Base-by-base conservation (phyloP, 2,329 filamentous ascomycete species). In the Chalara sp. region DNA sequence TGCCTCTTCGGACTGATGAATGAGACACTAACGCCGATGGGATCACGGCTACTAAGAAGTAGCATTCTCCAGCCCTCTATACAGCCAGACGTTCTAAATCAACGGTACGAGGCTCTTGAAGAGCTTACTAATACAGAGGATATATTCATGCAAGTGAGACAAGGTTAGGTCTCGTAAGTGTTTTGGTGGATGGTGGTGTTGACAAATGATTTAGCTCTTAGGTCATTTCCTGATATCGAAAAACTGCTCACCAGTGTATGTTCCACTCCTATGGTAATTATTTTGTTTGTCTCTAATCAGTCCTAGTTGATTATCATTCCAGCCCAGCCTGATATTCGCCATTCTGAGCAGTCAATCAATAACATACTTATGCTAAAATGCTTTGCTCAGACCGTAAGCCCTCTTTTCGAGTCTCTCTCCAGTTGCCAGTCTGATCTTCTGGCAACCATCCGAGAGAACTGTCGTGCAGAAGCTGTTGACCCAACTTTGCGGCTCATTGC, bases 21-120 rank as follows among this genome's bases (percentile, higher is more conserved):
- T 60, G 78, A 89, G 56, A 96, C 91, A 0, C 65, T 81, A 21
- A 97, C 93, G 0, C 86, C 88, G 0, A 97, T 97, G 89, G 93
- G 93, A 3, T 77, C 82, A 5, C 81, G 93, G 46, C 76, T 96
- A 56, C 77, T 99, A 30, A 79, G 89, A 50, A 90, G 84, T 65
- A 96, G 87, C 57, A 84, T 99, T 32, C 71, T 97, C 2, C 93
- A 99, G 62, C 93, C 93, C 4, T 86, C 89, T 0, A 96, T 89
- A 0, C 65, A 85, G 49, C 68, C 77, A 4, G 72, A 76, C 3
- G 85, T 87, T 11, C 77, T 99, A 12, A 72, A 70, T 1, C 81
- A 78, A 32, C 81, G 93, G 4, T 92, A 90, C 56, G 86, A 93
- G 61, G 89, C 91, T 0, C 71, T 99, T 0, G 83, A 89, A 52